A percentile compares a stretch with the other conserved stretches of the same genome.
phyloP scores from a whole-genome alignment of 202 grass and related monocot species.

The Thinopyrum obtusiflorum region DNA sequence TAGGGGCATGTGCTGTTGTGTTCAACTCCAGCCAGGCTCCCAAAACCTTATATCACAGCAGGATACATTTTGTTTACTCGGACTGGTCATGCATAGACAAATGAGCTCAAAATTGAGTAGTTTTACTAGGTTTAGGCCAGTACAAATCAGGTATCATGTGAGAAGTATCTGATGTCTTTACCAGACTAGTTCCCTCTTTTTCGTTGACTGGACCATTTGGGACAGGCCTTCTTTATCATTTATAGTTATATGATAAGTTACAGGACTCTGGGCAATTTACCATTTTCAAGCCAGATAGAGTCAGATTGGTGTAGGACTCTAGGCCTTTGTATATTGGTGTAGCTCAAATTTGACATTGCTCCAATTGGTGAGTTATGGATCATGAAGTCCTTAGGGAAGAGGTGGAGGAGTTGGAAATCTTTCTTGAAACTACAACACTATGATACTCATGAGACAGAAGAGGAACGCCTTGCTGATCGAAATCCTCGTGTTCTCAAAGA shows the following conservation, averaged over 20 bases:
- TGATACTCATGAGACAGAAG: slow-evolving; percentile 53
- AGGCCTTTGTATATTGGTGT: slow-evolving; percentile 31
- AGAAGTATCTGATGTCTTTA: neutral
- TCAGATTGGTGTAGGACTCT: neutral
- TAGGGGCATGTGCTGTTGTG: too few species aligned
- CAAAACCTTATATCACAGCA: too few species aligned
- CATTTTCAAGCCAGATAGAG: neutral
- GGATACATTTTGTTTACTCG: too few species aligned
- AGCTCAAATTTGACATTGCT: slow-evolving; percentile 52
- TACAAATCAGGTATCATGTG: neutral
- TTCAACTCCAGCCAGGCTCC: too few species aligned
- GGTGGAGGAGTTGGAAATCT: slow-evolving; percentile 49
- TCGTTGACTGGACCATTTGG: slow-evolving; percentile 2
- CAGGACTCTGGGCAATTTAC: neutral
- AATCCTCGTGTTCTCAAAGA: slow-evolving; percentile 45
- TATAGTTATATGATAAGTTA: neutral
- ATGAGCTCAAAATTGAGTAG: too few species aligned
- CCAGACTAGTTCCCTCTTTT: neutral
- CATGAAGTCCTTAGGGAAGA: slow-evolving; percentile 30
- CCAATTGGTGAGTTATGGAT: slow-evolving; percentile 39
- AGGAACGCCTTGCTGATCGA: slow-evolving; percentile 43
- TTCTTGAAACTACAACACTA: slow-evolving; percentile 37
- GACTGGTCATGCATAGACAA: too few species aligned
- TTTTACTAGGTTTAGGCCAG: too few species aligned
- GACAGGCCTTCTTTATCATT: neutral